phyloP scores from a whole-genome alignment of 352 stramenopile species.

The Elongisporangium undulatum region DNA sequence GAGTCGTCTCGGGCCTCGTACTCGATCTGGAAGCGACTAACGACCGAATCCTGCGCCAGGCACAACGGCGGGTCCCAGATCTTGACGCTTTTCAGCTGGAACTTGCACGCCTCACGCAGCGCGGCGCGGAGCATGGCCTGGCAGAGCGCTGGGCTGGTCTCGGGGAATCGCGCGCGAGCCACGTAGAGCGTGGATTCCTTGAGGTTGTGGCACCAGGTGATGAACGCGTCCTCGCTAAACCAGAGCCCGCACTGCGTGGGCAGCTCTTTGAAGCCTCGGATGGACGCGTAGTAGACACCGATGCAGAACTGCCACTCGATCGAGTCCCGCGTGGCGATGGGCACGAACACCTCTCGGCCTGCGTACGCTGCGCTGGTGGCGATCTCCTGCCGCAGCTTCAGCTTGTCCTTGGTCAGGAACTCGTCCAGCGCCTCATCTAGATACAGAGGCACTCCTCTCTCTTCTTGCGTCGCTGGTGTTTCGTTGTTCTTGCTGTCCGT shows the following conservation, averaged over 20 bases:
- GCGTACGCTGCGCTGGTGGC: conserved; percentile 11
- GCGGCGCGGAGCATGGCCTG: conserved; percentile 17
- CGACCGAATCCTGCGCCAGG: conserved; percentile 21
- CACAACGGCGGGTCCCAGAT: conserved; percentile 33
- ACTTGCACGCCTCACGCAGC: conserved; percentile 27
- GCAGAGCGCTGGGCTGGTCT: conserved; percentile 8
- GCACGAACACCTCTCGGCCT: conserved; percentile 25
- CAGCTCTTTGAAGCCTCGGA: conserved; percentile 19
- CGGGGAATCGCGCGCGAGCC: conserved; percentile 31
- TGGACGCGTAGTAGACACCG: conserved; percentile 30
- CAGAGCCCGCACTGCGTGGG: conserved; percentile 30
- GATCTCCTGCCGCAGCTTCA: conserved; percentile 23
- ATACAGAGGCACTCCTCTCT: conserved; percentile 6
- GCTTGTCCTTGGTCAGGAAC: conserved; percentile 35
- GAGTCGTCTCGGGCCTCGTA: conserved; percentile 28
- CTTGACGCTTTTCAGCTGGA: conserved; percentile 24
- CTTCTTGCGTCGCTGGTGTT: background rate
- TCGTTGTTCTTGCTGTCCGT: background rate
- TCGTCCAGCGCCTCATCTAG: conserved; percentile 27
- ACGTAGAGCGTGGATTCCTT: conserved; percentile 52
- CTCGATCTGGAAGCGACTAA: conserved; percentile 18
- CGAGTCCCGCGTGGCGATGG: conserved; percentile 35
- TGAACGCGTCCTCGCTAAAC: conserved; percentile 35
- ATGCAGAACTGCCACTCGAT: conserved; percentile 56
- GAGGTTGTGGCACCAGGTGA: conserved; percentile 51